Percentiles rank a stretch among this genome's conserved stretches.
Evolutionary conservation across 495 filamentous ascomycete genomes (phyloP).

Genomic region (Lophiostoma macrostomum): DNA sequence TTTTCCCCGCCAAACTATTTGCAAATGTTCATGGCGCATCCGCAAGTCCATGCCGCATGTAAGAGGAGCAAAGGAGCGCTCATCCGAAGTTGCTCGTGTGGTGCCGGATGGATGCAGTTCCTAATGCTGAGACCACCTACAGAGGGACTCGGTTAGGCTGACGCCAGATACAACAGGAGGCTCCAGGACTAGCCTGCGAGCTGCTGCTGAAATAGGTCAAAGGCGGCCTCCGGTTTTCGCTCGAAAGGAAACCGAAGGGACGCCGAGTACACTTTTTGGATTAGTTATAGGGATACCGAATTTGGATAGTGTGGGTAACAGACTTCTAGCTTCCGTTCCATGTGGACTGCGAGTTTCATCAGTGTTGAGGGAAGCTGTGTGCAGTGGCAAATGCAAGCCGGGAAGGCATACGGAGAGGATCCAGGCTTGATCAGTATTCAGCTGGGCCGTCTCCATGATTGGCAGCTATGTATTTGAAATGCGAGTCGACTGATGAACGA

Average conservation of each 20-base stretch:
- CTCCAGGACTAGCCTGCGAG: background rate
- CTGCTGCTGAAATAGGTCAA: too few species aligned
- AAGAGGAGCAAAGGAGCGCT: conserved; percentile 14
- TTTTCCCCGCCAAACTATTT: too few species aligned
- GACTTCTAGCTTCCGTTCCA: background rate
- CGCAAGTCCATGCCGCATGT: background rate
- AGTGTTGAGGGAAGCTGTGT: too few species aligned
- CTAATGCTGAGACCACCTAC: too few species aligned
- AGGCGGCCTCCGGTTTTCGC: conserved; percentile 21
- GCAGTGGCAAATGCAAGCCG: background rate
- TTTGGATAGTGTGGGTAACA: conserved; percentile 1
- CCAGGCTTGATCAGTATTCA: background rate
- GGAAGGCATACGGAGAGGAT: background rate
- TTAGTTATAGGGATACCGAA: conserved; percentile 2
- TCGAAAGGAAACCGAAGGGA: conserved; percentile 25
- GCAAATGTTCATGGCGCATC: too few species aligned
- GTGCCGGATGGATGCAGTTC: background rate
- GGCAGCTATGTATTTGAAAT: too few species aligned
- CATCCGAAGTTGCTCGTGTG: conserved; percentile 7
- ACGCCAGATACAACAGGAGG: background rate
- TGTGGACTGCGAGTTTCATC: too few species aligned
- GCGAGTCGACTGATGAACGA: too few species aligned
- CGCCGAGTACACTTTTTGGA: background rate
- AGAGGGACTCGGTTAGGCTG: background rate
- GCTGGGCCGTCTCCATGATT: background rate